Evolutionary conservation across 768 basidiomycete species (phyloP), one percentile per base, ranked within the genome.

Genomic region (Lactarius vividus): DNA sequence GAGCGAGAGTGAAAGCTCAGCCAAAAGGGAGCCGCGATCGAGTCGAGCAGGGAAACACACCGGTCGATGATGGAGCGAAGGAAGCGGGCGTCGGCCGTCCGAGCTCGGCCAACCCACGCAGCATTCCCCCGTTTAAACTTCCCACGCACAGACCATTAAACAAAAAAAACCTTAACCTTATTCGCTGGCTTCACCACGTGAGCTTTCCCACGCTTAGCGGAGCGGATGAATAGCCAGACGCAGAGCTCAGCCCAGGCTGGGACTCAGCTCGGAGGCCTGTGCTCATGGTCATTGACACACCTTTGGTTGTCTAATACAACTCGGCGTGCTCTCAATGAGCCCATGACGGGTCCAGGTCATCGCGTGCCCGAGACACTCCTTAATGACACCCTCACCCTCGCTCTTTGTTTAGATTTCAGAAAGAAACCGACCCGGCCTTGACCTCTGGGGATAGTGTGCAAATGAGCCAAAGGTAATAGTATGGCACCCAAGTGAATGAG

Each of bases 11-110:
- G 65, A 69, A 56, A 42, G 70, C 77, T 75, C 69, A 72, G 74
- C 69, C 79, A 80, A 78, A 74, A 81, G 75, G 68, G 67, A 62
- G 63, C 39, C 56, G 64, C 69, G 69, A 70, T 70, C 69, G 67
- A 69, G 69, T 70, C 67, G 67, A 67, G 65, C 33, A 66, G 57
- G 66, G 61, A 63, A 67, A 67, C 66, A 56, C 61, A 63, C 66
- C 61, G 66, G 66, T 67, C 66, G 69, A 69, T 70, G 69, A 70
- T 70, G 69, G 69, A 70, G 69, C 67, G 68, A 70, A 70, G 69
- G 69, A 70, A 70, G 69, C 69, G 69, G 69, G 66, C 69, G 69
- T 67, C 67, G 67, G 67, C 69, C 67, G 69, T 64, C 67, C 69
- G 69, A 69, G 66, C 67, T 70, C 69, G 69, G 69, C 69, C 67